These are phyloP conservation scores for Orychophragmus violaceus DNA, from an alignment of 345 rosid genomes.

Conservation along the genomic window DNA sequence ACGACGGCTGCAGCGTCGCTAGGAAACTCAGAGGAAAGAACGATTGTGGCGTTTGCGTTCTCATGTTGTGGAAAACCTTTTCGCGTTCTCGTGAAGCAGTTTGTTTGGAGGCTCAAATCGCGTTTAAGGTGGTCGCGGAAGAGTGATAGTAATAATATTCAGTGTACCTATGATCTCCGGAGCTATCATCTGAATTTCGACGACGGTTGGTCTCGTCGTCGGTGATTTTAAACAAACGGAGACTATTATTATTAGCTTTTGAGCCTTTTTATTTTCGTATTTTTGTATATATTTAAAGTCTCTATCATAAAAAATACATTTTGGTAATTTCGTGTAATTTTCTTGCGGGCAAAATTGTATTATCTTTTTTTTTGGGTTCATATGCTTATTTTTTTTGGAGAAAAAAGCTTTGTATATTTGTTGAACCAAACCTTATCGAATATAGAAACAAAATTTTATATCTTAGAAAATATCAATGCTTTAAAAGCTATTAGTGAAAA, in stretches of 20 bases:
- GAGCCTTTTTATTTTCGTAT: neutral
- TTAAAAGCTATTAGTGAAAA: neutral
- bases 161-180: constrained; percentile 36
- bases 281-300: constrained; percentile 2
- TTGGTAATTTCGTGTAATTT: neutral
- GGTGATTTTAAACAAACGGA: neutral
- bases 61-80: constrained; percentile 23
- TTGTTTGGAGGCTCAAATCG: constrained; percentile 35
- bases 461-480: neutral
- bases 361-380: neutral
- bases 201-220: constrained; percentile 30
- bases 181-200: constrained; percentile 43
- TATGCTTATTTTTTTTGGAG: no score
- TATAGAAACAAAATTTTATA: neutral
- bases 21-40: constrained; percentile 27
- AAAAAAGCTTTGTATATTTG: neutral
- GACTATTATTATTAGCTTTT: neutral
- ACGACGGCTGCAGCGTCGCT: neutral
- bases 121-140: constrained; percentile 25
- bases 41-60: constrained; percentile 25
- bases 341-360: neutral
- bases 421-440: neutral
- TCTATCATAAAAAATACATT: neutral
- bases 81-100: constrained; percentile 22
- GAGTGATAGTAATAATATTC: constrained; percentile 25